phyloP scores from a whole-genome alignment of 1,284 basidiomycete genomes.

The Cutaneotrichosporon sp. region DNA sequence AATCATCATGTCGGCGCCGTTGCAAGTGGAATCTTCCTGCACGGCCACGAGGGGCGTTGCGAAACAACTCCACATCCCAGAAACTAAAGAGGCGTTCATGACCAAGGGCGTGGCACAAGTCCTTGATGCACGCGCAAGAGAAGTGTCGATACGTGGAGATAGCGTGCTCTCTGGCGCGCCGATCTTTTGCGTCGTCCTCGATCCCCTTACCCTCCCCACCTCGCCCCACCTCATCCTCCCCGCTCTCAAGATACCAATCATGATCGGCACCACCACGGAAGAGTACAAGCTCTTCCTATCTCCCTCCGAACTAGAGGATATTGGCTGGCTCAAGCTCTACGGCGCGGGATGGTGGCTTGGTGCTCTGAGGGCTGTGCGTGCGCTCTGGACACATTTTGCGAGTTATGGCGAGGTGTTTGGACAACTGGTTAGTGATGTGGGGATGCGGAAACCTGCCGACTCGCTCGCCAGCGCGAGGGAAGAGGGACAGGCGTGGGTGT shows the following conservation, averaged over 20 bases:
- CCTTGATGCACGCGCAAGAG: background rate
- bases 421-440: background rate
- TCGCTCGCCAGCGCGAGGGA: background rate
- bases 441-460: constrained; percentile 1
- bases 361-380: background rate
- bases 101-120: background rate
- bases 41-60: background rate
- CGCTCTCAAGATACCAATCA: background rate
- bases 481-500: background rate
- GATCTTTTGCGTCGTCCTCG: background rate
- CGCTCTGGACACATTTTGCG: background rate
- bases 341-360: background rate
- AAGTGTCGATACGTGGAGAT: background rate
- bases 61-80: too few relatives aligned
- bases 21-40: background rate
- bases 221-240: background rate
- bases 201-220: background rate
- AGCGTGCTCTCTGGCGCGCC: background rate
- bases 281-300: constrained; percentile 12
- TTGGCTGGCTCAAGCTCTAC: background rate
- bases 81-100: background rate
- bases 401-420: constrained; percentile 5
- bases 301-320: background rate
- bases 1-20: constrained; percentile 5
- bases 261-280: constrained; percentile 12